Evolutionary conservation across 2,329 filamentous ascomycete species (phyloP), one percentile per base, ranked within the genome.

Genomic region (Diaporthe australafricana): DNA sequence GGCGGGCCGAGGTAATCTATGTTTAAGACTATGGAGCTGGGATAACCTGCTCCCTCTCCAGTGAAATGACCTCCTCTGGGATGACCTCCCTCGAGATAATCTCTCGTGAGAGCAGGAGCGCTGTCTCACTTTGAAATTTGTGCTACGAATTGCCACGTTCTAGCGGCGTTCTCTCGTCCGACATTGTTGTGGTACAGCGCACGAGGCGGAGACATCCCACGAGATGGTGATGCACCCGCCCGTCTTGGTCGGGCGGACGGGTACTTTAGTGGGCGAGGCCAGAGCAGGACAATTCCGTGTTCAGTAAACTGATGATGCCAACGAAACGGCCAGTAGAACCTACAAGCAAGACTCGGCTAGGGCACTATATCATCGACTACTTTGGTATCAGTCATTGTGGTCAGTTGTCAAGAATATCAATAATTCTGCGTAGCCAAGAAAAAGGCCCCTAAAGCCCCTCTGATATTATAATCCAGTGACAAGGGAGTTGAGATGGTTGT

Each of bases 141-240:
- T 65, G 45, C 45, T 45, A 65, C 60, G 60, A 45, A 65, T 50
- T 65, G 2, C 60, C 45, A 50, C 38, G 45, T 65, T 65, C 60
- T 65, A 65, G 60, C 60, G 60, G 60, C 35, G n/a, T 50, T 65
- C 60, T 30, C 60, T 50, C 60, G 27, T n/a, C 30, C 45, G 32
- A 27, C 1, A 20, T 40, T 25, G 40, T 32, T 17, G 60, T 50
- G n/a, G 17, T 30, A 65, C 60, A 20, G 60, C 60, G 45, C 60
- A 50, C 60, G 60, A 65, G 45, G 60, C 60, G 60, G 60, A 65
- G 60, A 65, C 62, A 52, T 48, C 35, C 62, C 69, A 71, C 60
- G 69, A 68, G 69, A 50, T 67, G 48, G 69, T 47, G 27, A 27
- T 68, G 70, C 62, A 68, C 25, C 42, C 40, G 52, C 42, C 70